phyloP scores from a whole-genome alignment of 140 eudicot species.

The Oenanthe javanica region DNA sequence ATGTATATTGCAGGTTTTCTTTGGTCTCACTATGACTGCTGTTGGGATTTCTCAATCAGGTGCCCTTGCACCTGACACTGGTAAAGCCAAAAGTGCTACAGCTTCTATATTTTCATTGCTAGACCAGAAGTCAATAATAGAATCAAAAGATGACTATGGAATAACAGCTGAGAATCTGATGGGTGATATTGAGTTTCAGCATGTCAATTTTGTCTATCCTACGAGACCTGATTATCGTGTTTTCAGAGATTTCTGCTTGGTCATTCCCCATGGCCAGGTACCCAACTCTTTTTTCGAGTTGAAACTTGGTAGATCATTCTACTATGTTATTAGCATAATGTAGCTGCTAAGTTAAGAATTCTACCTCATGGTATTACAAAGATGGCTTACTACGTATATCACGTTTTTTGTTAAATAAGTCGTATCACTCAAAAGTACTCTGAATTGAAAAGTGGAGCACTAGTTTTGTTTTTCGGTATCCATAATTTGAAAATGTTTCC shows the following conservation, averaged over 20 bases:
- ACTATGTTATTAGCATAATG: neutral
- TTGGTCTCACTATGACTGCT: slow-evolving; percentile 50
- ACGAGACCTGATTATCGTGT: slow-evolving; percentile 41
- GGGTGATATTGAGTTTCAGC: slow-evolving; percentile 38
- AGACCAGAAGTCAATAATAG: slow-evolving; percentile 40
- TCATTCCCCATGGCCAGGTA: slow-evolving; percentile 48
- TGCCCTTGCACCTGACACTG: slow-evolving; percentile 43
- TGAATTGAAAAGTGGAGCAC: too few species aligned
- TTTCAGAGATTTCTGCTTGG: slow-evolving; percentile 38
- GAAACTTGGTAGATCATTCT: neutral
- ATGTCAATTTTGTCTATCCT: slow-evolving; percentile 44
- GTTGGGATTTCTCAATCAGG: slow-evolving; percentile 44
- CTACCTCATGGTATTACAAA: neutral
- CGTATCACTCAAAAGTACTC: too few species aligned
- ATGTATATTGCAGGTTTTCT: slow-evolving; percentile 45
- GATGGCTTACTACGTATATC: too few species aligned
- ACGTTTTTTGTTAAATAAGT: too few species aligned
- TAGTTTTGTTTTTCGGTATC: too few species aligned
- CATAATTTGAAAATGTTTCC: too few species aligned
- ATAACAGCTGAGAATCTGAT: slow-evolving; percentile 23
- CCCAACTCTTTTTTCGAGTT: neutral
- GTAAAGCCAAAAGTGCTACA: slow-evolving; percentile 39
- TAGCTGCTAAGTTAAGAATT: neutral
- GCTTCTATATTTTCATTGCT: slow-evolving; percentile 51
- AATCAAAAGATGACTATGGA: slow-evolving; percentile 33